Base-by-base conservation (phyloP, 148 eudicot species). In the Rhododendron ovatum region DNA sequence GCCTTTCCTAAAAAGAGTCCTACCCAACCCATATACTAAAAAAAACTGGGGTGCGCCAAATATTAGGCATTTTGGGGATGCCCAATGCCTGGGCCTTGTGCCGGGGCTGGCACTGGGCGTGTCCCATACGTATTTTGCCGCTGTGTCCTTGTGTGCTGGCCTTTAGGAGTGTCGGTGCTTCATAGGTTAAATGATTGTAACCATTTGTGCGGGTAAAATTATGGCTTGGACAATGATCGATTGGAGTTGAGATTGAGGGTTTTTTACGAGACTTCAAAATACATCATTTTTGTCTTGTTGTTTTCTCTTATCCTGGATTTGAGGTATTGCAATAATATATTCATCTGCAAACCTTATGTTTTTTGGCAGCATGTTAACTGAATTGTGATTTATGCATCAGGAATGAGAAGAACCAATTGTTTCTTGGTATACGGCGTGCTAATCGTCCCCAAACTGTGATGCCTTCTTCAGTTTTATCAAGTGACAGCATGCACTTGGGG, bases 401-500 rank as follows among this genome's bases (percentile, higher is more conserved):
- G 98, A 95, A 96, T 85, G 98, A 96, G 83, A 95, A 94, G 91
- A 95, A 95, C 85, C 98, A 95, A 90, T 94, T 96, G 48, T 93
- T 96, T 82, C 86, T 96, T 88, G 98, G 98, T 82, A 96, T 96
- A 84, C 93, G 98, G 20, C 98, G 95, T 86, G 98, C 98, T 77
- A 92, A 84, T 85, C 92, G 98, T 26, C 96, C 96, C 17, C 98
- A 95, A 86, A 95, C 98, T 82, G 95, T 93, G 88, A 93, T 96
- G 98, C 98, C 98, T 82, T 96, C 98, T 51, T 96, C 98, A 85
- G 98, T 96, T 92, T 89, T 96, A 75, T 96, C 98, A 28, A 95
- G 98, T 87, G 98, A 96, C 89, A 96, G 98, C 88, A 96, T 96
- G 98, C 98, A 96, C 88, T 95, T 96, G 45, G 98, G 98, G 83